These are phyloP conservation scores for Candida sonorensis DNA, from an alignment of 805 yeast species.

Conservation along the genomic window DNA sequence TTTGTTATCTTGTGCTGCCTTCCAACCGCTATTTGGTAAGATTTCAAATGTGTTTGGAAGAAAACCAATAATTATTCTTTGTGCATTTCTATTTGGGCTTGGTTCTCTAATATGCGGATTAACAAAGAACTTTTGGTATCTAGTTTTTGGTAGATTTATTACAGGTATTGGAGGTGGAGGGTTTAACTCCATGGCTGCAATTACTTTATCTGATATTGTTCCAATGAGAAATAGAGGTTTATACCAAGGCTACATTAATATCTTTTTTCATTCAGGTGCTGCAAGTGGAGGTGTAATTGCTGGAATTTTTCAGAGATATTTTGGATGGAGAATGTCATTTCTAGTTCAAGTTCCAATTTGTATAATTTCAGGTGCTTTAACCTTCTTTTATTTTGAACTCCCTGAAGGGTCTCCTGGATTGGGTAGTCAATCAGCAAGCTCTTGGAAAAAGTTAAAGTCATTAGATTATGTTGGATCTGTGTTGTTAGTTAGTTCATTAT, in stretches of 20 bases:
- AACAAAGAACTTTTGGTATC: conserved; percentile 33
- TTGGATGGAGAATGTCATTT: conserved; percentile 67
- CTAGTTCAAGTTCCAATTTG: conserved; percentile 47
- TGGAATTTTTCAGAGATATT: conserved; percentile 43
- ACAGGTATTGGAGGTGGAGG: conserved; percentile 93
- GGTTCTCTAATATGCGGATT: conserved; percentile 39
- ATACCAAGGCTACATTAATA: conserved; percentile 76
- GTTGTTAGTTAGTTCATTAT: conserved; percentile 49
- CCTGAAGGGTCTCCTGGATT: conserved; percentile 44
- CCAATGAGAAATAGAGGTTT: conserved; percentile 72
- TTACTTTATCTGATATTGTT: conserved; percentile 69
- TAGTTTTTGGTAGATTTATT: conserved; percentile 55
- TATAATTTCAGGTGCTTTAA: conserved; percentile 31
- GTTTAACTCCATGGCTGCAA: conserved; percentile 65
- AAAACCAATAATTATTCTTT: conserved; percentile 29
- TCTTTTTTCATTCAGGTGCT: conserved; percentile 72
- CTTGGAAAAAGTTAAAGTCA: conserved; percentile 42
- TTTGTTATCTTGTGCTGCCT: conserved; percentile 37
- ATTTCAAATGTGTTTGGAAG: conserved; percentile 50
- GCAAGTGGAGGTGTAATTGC: conserved; percentile 64
- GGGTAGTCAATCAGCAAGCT: conserved; percentile 40
- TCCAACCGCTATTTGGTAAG: conserved; percentile 51
- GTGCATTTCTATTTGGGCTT: conserved; percentile 26
- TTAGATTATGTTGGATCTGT: conserved; percentile 65
- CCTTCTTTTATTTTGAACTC: conserved; percentile 30